Conservation (phyloP, 768 basidiomycete species). For the Tubosaeta sp. region DNA sequence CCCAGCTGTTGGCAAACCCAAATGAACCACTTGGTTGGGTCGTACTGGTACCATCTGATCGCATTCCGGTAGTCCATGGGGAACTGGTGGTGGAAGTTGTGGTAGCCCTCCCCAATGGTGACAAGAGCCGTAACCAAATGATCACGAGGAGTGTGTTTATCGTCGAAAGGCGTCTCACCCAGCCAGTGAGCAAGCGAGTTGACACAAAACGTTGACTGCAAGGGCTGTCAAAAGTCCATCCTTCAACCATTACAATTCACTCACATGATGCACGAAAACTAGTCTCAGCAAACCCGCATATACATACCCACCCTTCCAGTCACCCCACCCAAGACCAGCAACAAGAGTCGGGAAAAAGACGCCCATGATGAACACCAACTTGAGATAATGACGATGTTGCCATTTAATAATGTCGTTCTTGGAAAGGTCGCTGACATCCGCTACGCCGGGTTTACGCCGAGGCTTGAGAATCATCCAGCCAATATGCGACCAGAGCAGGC, state of each 20-base stretch:
- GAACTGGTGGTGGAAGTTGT: constrained; percentile 98
- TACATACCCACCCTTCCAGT: constrained; percentile 80
- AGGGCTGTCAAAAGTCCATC: not conserved
- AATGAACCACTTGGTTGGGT: constrained; percentile 92
- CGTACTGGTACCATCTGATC: constrained; percentile 87
- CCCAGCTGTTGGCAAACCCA: constrained; percentile 45
- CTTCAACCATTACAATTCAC: constrained; percentile 30
- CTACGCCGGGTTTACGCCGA: constrained; percentile 81
- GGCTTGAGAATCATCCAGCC: constrained; percentile 95
- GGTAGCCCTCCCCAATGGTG: constrained; percentile 95
- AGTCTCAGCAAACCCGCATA: constrained; percentile 79
- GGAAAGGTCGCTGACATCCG: constrained; percentile 82
- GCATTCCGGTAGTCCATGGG: constrained; percentile 98
- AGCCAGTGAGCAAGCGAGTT: constrained; percentile 98
- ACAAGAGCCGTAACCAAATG: constrained; percentile 85
- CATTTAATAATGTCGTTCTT: constrained; percentile 78
- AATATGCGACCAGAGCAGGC: constrained; percentile 81
- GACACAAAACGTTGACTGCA: constrained; percentile 90
- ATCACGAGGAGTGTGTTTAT: constrained; percentile 91
- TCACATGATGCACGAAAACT: constrained; percentile 83
- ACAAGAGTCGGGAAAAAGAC: constrained; percentile 72
- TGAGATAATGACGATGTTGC: constrained; percentile 82
- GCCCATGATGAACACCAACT: constrained; percentile 64
- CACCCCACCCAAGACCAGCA: constrained; percentile 80
- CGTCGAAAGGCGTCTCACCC: constrained; percentile 88